These are phyloP conservation scores for Vachellia collinsii DNA, from an alignment of 306 rosid genomes.

Conservation along the genomic window DNA sequence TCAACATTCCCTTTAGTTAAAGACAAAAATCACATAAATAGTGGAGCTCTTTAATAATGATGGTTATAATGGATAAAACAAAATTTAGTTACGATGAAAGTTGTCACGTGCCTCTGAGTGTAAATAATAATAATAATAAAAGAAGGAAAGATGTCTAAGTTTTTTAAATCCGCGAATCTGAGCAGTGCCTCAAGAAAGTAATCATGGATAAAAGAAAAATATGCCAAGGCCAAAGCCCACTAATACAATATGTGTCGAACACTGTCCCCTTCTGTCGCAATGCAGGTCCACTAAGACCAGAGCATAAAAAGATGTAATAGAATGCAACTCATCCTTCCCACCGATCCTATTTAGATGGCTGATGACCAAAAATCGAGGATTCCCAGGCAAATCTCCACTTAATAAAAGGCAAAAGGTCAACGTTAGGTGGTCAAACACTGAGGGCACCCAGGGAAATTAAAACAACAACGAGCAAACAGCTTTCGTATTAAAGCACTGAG, in stretches of 20 bases:
- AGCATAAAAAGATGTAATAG: conserved; percentile 65
- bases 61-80: neutral
- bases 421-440: conserved; percentile 54
- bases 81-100: conserved; percentile 13
- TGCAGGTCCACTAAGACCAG: conserved; percentile 57
- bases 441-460: conserved; percentile 42
- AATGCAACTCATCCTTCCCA: conserved; percentile 47
- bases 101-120: conserved; percentile 1
- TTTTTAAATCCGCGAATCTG: conserved; percentile 40
- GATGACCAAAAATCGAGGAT: conserved; percentile 35
- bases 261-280: conserved; percentile 49
- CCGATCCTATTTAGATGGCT: conserved; percentile 44
- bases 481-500: conserved; percentile 47
- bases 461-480: conserved; percentile 41
- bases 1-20: neutral
- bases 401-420: conserved; percentile 51
- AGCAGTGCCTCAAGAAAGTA: conserved; percentile 36
- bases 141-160: conserved; percentile 24
- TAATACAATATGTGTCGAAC: conserved; percentile 38
- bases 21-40: neutral
- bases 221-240: conserved; percentile 37
- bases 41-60: neutral
- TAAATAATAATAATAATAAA: neutral
- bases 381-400: conserved; percentile 47
- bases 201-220: conserved; percentile 38